Conservation (phyloP, 257 asterid species). For the Linderniella brevidens region DNA sequence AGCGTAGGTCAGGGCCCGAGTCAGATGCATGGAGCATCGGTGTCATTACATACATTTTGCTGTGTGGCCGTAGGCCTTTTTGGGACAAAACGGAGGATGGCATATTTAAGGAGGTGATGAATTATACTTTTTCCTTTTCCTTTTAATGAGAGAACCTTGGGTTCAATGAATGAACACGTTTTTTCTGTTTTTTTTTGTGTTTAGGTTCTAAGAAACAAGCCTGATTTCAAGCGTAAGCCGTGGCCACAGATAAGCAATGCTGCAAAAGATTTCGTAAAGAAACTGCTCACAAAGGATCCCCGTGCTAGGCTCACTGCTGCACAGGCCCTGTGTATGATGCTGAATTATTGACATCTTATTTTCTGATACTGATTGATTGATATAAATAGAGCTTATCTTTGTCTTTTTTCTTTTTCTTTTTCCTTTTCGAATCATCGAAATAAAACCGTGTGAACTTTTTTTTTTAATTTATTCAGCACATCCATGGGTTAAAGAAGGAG, state of each 20-base stretch:
- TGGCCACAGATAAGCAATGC: conserved; percentile 84
- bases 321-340: conserved; percentile 67
- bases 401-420: too few relatives aligned
- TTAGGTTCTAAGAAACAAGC: conserved; percentile 83
- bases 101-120: conserved; percentile 92
- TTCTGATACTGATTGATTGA: neutral
- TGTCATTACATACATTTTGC: conserved; percentile 88
- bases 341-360: neutral
- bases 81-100: conserved; percentile 99
- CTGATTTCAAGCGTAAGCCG: conserved; percentile 94
- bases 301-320: conserved; percentile 98
- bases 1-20: conserved; percentile 94
- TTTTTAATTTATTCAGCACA: conserved; percentile 50
- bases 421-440: too few relatives aligned
- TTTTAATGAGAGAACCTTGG: too few relatives aligned
- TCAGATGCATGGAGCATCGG: conserved; percentile 99
- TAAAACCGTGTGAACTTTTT: too few relatives aligned
- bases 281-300: conserved; percentile 80
- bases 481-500: conserved; percentile 99
- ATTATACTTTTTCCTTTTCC: neutral
- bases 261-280: conserved; percentile 93
- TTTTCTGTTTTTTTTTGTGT: conserved; percentile 8
- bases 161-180: too few relatives aligned
- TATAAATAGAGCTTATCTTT: neutral
- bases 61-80: conserved; percentile 94